Evolutionary conservation across 1,284 basidiomycete genomes (phyloP), one percentile per base, ranked within the genome.

Genomic region (Chondrostereum purpureum): DNA sequence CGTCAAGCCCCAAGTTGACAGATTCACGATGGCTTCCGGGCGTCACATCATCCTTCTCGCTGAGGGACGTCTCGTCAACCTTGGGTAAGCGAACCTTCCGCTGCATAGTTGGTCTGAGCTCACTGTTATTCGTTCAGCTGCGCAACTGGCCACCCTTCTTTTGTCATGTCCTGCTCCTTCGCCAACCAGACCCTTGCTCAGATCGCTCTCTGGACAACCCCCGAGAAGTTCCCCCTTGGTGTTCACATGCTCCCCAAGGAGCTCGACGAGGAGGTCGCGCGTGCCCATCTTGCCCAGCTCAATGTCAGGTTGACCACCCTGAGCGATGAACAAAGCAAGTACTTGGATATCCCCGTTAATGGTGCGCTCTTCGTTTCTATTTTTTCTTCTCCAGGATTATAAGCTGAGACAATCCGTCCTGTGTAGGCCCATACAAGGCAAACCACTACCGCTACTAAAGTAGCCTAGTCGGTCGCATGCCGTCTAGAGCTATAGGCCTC

Each of bases 91-190:
- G 10, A 40, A 16, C 14, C 3, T 23, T 11, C n/a, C 5, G 13
- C 34, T 17, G 20, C 44, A 18, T 20, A 16, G 8, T 39, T 40
- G 51, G 46, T 34, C 52, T 35, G 18, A 16, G 35, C 39, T 22
- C 4, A 51, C n/a, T n/a, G n/a, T 23, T 4, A 40, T 44, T 33
- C 46, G 18, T 16, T 16, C 21, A 72, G 84, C 27, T 90, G 87
- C 63, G 87, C 85, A 38, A 95, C 91, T 52, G 92, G 92, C 47
- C 92, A 95, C 70, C 92, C 92, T 37, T 94, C 92, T 43, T 92
- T 92, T 69, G 95, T 99, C 75, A 99, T 99, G 96, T 97, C 94
- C 31, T 97, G 93, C 77, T 99, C 96, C 46, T 99, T 99, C 78
- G 75, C 92, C 67, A 99, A 99, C 81, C 95, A 99, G 74, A 91